These are phyloP conservation scores for Trametes cubensis DNA, from an alignment of 768 basidiomycete genomes.

Conservation along the genomic window DNA sequence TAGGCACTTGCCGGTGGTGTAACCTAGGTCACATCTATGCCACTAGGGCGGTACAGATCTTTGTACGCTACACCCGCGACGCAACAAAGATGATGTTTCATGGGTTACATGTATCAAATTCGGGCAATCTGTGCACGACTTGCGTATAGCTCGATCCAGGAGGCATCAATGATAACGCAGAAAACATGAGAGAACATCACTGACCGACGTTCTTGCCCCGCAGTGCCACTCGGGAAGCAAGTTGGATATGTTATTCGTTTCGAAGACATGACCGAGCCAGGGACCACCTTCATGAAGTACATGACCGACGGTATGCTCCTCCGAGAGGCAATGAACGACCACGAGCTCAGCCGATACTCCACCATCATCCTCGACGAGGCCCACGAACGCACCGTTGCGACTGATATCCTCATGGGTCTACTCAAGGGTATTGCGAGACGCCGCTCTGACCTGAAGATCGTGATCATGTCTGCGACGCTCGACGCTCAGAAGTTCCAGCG, in stretches of 20 bases:
- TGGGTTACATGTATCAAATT: too few relatives aligned
- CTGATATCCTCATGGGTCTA: constrained; percentile 98
- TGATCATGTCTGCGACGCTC: constrained; percentile 97
- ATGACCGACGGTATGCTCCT: constrained; percentile 99
- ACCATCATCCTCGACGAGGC: constrained; percentile 99
- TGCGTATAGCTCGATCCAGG: too few relatives aligned
- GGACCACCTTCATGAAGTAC: constrained; percentile 95
- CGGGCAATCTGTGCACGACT: too few relatives aligned
- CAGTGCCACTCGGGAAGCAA: constrained; percentile 89
- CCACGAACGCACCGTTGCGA: constrained; percentile 96
- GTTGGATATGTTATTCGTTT: constrained; percentile 99
- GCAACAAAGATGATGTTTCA: too few relatives aligned
- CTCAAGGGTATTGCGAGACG: constrained; percentile 82
- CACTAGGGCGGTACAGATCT: too few relatives aligned
- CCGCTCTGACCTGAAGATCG: constrained; percentile 90
- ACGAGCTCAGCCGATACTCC: constrained; percentile 83
- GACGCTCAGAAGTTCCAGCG: constrained; percentile 96
- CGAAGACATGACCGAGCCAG: constrained; percentile 91
- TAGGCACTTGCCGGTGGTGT: too few relatives aligned
- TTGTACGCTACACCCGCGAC: too few relatives aligned
- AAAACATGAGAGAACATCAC: too few relatives aligned
- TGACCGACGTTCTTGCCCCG: constrained; percentile 4
- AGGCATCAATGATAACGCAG: too few relatives aligned
- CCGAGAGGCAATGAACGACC: constrained; percentile 97
- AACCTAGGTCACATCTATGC: too few relatives aligned